Evolutionary conservation across 2,329 filamentous ascomycete genomes (phyloP).

Genomic region (Gnomoniopsis sp.): DNA sequence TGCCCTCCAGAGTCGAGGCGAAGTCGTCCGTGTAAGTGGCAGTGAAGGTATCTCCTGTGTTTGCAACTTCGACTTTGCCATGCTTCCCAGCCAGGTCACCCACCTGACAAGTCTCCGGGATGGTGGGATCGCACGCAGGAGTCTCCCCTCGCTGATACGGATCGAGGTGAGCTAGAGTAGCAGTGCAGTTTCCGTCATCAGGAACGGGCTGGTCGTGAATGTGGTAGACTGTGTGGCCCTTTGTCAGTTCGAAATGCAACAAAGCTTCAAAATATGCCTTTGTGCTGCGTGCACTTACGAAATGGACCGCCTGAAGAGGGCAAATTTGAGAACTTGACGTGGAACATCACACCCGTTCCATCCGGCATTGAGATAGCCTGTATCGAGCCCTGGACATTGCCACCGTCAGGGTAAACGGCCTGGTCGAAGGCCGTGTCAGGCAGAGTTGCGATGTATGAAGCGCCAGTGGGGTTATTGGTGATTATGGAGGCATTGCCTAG

Average conservation of each 20-base stretch:
- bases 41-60: constrained; percentile 40
- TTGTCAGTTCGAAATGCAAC: constrained; percentile 18
- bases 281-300: constrained; percentile 22
- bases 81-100: constrained; percentile 76
- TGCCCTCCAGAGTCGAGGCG: constrained; percentile 48
- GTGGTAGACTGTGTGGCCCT: constrained; percentile 63
- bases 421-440: constrained; percentile 12
- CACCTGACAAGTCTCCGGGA: constrained; percentile 66
- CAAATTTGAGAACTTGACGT: constrained; percentile 28
- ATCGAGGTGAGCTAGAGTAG: constrained; percentile 66
- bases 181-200: constrained; percentile 66
- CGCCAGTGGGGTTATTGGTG: constrained; percentile 11
- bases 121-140: constrained; percentile 53
- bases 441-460: constrained; percentile 10
- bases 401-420: constrained; percentile 10
- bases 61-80: constrained; percentile 48
- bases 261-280: constrained; percentile 17
- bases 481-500: constrained; percentile 12
- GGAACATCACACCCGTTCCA: constrained; percentile 30
- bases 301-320: constrained; percentile 31
- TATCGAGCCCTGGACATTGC: constrained; percentile 23
- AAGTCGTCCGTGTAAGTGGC: constrained; percentile 54
- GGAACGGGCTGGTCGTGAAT: constrained; percentile 65
- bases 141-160: constrained; percentile 63
- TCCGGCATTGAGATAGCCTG: constrained; percentile 25